Base-by-base conservation (phyloP, 768 basidiomycete genomes). In the Lactarius deliciosus region DNA sequence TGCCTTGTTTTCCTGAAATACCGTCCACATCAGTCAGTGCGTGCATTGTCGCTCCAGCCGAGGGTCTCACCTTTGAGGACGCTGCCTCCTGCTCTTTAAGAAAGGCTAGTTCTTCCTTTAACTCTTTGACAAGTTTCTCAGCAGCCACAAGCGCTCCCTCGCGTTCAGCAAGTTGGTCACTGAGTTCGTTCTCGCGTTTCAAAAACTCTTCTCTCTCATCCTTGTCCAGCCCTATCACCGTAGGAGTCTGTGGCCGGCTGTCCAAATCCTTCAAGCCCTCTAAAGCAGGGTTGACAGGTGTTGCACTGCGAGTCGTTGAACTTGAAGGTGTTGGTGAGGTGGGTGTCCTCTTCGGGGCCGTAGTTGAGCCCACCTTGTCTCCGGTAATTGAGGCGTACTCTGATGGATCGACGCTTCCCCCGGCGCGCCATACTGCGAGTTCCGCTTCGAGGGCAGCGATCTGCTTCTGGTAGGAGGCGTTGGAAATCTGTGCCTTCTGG, bases 181-280 rank as follows among this genome's bases (percentile, higher is more conserved):
- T 96, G 63, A 99, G 82, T 76, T 99, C 97, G 72, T 98, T 98
- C 83, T 99, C 97, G 68, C 97, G 79, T 75, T 86, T 88, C 77
- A 99, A 78, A 83, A 98, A 99, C 61, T 98, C 97, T 70, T 99
- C 97, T 65, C 96, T 81, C 79, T 99, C 97, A 73, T 98, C 97
- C 80, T 95, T 94, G 70, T 97, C 96, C 71, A 98, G 76, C 25
- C 89, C 88, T 62, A 91, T 82, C 50, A 90, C 90, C 8, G 92
- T 92, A 16, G 96, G 97, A 18, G 97, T 98, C 75, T 92, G 91
- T 30, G 96, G 95, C 64, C 97, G 81, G 74, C 91, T 93, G 65
- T 91, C 89, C 45, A 90, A 74, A 45, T 92, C 92, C 60, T 88
- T 81, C 61, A 94, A 77, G 55, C 89, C 83, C 73, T 94, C 88